Evolutionary conservation across 345 rosid genomes (phyloP), one percentile per base, ranked within the genome.

Genomic region (Murraya koenigii): DNA sequence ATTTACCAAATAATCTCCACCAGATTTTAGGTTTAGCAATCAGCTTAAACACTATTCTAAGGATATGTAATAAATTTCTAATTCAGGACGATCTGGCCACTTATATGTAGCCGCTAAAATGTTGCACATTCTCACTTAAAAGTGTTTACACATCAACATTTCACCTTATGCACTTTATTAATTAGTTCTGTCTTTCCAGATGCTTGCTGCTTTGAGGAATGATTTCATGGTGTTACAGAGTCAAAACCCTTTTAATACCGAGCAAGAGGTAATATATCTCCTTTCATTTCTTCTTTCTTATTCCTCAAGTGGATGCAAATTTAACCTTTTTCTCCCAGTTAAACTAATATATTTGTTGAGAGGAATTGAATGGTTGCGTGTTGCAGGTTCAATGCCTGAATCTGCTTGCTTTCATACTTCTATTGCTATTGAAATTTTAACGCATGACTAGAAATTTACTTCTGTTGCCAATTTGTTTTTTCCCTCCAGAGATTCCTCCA

Each of bases 151-250:
- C 32, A 81, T 79, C 38, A 38, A 44, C 63, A 25, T 56, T 65
- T 70, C 69, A 66, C 47, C 73, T 70, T 25, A 49, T 67, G 19
- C 26, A 63, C 39, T 56, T 56, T 30, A 47, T 39, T 80, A 59
- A 36, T 70, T 69, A 36, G 60, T 66, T 82, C 59, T 30, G 9
- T 72, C 32, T 79, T 78, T 71, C 75, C 85, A 96, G 98, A 87
- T 97, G 93, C 87, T 91, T 73, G 92, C 99, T 76, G 94, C 98
- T 66, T 88, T 94, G 81, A 86, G 89, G 87, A 97, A 97, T 76
- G 93, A 97, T 81, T 82, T 85, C 79, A 82, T 77, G 86, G 76
- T 80, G 68, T 81, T 86, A 55, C 87, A 88, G 75, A 78, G 91
- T 87, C 80, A 89, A 72, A 86, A 87, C 83, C 97, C 92, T 58